Evolutionary conservation across 148 eudicot species (phyloP), one percentile per base, ranked within the genome.

Genomic region (Chenopodium formosanum): DNA sequence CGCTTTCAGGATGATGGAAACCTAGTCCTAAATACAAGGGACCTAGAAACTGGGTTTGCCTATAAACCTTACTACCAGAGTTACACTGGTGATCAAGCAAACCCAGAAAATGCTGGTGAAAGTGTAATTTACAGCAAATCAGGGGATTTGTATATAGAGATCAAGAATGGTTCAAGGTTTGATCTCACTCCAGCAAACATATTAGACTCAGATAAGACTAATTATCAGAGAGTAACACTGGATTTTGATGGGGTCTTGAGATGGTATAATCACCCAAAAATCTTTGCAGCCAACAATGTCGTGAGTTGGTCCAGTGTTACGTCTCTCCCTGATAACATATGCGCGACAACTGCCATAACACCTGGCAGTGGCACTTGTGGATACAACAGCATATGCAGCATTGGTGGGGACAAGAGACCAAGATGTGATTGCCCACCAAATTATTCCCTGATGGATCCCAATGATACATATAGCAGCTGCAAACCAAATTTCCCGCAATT

Each of bases 361-460:
- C 0, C 40, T 6, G 91, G 80, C 17, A 83, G 88, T 1, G 92
- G 93, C 29, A 83, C 85, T 56, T 92, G 96, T 74, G 96, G 96
- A 71, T 90, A 68, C 52, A 92, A 92, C 81, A 89, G 83, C 80
- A 80, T 89, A 17, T 92, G 95, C 83, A 76, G 64, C 23, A 72
- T 89, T 8, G 86, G 70, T 53, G 70, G 5, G 62, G 62, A 81
- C 75, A 23, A 66, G 10, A 90, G 88, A 80, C 93, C 89, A 2
- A 65, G 2, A 2, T 90, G 93, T 78, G 11, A 44, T 10, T 92
- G 95, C 77, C 95, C 92, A 1, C 65, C 37, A 22, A 48, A 76
- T 34, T 90, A 72, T 74, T 81, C 89, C 17, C 78, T 88, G 53
- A 22, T 86, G 22, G 88, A 92, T 86, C 86, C 90, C 19, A 73